phyloP scores from a whole-genome alignment of 2,329 filamentous ascomycete species.

The Ophioceras dolichostomum region DNA sequence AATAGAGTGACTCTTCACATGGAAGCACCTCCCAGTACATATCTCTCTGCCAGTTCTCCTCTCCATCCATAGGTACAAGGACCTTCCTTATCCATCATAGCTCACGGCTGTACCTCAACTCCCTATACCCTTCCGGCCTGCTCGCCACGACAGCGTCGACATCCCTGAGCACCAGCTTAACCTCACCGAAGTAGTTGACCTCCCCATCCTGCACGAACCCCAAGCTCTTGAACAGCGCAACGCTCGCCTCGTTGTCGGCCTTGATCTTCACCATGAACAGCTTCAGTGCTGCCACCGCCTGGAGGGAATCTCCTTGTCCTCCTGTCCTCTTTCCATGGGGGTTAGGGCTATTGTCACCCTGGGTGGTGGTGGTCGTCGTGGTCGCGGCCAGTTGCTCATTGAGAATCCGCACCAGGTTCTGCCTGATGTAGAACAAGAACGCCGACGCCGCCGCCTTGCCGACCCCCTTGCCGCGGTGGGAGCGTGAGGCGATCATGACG shows the following conservation, averaged over 20 bases:
- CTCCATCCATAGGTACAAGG: too few species aligned
- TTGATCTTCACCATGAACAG: slow-evolving; percentile 33
- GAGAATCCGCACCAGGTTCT: slow-evolving; percentile 40
- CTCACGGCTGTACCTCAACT: slow-evolving; percentile 12
- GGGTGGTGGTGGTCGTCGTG: too few species aligned
- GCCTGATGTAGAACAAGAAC: slow-evolving; percentile 57
- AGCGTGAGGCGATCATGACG: slow-evolving; percentile 64
- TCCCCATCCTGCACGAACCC: slow-evolving; percentile 38
- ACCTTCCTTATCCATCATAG: too few species aligned
- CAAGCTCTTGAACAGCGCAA: slow-evolving; percentile 35
- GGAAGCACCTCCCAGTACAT: too few species aligned
- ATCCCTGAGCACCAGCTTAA: slow-evolving; percentile 32
- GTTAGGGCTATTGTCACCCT: too few species aligned
- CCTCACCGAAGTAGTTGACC: slow-evolving; percentile 48
- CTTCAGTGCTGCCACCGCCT: slow-evolving; percentile 8
- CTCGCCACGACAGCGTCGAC: neutral
- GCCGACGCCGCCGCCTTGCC: slow-evolving; percentile 53
- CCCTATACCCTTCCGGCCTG: slow-evolving; percentile 10
- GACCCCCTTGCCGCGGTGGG: slow-evolving; percentile 47
- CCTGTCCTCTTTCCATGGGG: slow-evolving; percentile 1
- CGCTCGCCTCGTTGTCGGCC: slow-evolving; percentile 37
- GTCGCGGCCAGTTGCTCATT: slow-evolving; percentile 41
- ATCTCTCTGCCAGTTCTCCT: too few species aligned
- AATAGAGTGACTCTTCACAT: too few species aligned
- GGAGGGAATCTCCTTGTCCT: slow-evolving; percentile 1